Percentiles rank a stretch among this genome's conserved stretches.
phyloP scores from a whole-genome alignment of 257 asterid species.

The Osmanthus fragrans region DNA sequence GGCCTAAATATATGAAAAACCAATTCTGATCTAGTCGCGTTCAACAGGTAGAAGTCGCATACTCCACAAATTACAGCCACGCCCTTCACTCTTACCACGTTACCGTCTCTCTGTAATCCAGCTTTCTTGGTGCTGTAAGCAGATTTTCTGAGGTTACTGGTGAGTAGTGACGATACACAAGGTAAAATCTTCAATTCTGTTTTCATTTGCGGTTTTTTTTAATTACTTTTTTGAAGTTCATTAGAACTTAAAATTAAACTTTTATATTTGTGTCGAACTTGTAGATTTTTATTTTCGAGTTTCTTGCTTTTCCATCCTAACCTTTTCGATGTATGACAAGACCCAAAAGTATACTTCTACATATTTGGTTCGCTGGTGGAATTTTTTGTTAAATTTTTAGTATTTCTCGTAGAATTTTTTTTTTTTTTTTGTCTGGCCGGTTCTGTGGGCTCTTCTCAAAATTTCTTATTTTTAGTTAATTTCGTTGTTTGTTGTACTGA shows the following conservation, averaged over 20 bases:
- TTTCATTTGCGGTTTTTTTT: neutral
- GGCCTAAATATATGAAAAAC: too few species aligned
- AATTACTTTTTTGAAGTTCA: neutral
- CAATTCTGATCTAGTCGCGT: neutral
- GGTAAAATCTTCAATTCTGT: conserved; percentile 13
- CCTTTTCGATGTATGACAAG: neutral
- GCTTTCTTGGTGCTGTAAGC: neutral
- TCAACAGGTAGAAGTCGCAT: neutral
- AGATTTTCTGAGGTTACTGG: neutral
- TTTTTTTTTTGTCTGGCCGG: neutral
- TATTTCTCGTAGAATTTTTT: neutral
- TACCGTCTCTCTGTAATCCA: neutral
- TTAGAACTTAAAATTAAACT: neutral
- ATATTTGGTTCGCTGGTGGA: neutral
- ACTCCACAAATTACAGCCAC: neutral
- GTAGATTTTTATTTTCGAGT: neutral
- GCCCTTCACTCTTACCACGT: neutral
- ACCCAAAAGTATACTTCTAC: neutral
- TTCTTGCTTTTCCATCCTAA: neutral
- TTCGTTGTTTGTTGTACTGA: neutral
- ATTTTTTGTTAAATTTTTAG: neutral
- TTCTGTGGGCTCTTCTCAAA: neutral
- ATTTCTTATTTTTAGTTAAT: neutral
- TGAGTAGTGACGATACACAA: neutral
- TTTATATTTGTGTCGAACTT: neutral